Conservation (phyloP, 805 yeast genomes). For the Suhomyces sp. region DNA sequence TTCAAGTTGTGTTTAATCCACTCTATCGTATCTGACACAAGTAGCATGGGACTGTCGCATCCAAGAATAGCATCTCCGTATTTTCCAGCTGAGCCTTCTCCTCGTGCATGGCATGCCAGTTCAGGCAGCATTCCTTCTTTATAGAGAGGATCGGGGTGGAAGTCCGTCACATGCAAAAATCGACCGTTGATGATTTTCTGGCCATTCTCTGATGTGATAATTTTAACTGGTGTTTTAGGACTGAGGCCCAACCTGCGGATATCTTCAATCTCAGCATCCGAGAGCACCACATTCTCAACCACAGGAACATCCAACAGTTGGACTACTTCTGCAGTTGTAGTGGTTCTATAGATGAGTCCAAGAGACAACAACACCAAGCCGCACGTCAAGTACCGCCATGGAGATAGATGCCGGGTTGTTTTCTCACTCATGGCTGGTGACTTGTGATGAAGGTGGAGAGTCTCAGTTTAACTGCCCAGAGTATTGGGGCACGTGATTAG, state of each 20-base stretch:
- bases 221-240: constrained; percentile 26
- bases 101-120: constrained; percentile 54
- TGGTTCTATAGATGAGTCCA: neutral
- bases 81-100: constrained; percentile 53
- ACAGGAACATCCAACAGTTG: neutral
- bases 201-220: constrained; percentile 21
- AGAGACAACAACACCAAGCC: neutral
- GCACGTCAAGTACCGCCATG: neutral
- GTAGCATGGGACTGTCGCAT: constrained; percentile 68
- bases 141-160: constrained; percentile 79
- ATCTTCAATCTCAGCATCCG: constrained; percentile 2
- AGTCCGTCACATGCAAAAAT: constrained; percentile 81
- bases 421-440: neutral
- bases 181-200: constrained; percentile 57
- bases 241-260: constrained; percentile 29
- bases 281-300: neutral
- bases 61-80: constrained; percentile 76
- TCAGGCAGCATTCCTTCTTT: constrained; percentile 48
- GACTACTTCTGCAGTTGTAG: neutral
- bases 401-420: neutral
- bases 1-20: constrained; percentile 65
- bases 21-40: constrained; percentile 59
- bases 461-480: neutral
- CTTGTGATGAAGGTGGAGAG: neutral
- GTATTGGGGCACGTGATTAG: neutral